Evolutionary conservation across 2,329 filamentous ascomycete genomes (phyloP).

Genomic region (Penicillium sp.): DNA sequence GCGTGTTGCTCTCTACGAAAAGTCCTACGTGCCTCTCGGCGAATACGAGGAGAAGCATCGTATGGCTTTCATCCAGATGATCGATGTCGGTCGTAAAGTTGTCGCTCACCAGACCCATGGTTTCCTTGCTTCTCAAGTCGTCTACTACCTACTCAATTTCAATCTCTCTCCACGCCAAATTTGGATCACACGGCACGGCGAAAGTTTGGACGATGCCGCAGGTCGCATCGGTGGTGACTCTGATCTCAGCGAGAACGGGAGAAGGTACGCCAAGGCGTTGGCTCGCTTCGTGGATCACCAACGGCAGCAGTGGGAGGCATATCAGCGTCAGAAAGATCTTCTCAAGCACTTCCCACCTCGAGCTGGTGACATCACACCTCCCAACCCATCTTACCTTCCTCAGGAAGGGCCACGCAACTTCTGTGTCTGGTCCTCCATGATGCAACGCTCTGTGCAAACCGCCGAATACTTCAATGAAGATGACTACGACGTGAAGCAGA

Average conservation of each 20-base stretch:
- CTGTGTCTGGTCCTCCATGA: slow-evolving; percentile 98
- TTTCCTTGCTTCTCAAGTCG: slow-evolving; percentile 87
- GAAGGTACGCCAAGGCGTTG: slow-evolving; percentile 73
- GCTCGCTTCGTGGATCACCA: slow-evolving; percentile 81
- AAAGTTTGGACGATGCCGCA: slow-evolving; percentile 80
- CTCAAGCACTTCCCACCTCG: slow-evolving; percentile 82
- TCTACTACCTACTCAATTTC: slow-evolving; percentile 94
- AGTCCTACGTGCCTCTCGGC: slow-evolving; percentile 86
- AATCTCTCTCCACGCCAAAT: slow-evolving; percentile 94
- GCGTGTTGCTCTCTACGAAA: slow-evolving; percentile 88
- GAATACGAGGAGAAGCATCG: slow-evolving; percentile 86
- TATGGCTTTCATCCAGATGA: slow-evolving; percentile 96
- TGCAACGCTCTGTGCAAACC: slow-evolving; percentile 83
- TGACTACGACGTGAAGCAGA: slow-evolving; percentile 93
- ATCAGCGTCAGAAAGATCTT: slow-evolving; percentile 74
- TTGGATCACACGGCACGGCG: slow-evolving; percentile 95
- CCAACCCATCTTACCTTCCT: slow-evolving; percentile 73
- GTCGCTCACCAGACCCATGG: slow-evolving; percentile 86
- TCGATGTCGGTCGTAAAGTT: slow-evolving; percentile 93
- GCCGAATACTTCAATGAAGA: slow-evolving; percentile 92
- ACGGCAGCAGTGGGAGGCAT: slow-evolving; percentile 75
- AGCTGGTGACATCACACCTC: slow-evolving; percentile 87
- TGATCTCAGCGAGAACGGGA: slow-evolving; percentile 74
- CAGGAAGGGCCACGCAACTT: slow-evolving; percentile 74
- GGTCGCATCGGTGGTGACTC: slow-evolving; percentile 93